These are phyloP conservation scores for Sarcomyxa edulis DNA, from an alignment of 768 basidiomycete species.

Conservation along the genomic window DNA sequence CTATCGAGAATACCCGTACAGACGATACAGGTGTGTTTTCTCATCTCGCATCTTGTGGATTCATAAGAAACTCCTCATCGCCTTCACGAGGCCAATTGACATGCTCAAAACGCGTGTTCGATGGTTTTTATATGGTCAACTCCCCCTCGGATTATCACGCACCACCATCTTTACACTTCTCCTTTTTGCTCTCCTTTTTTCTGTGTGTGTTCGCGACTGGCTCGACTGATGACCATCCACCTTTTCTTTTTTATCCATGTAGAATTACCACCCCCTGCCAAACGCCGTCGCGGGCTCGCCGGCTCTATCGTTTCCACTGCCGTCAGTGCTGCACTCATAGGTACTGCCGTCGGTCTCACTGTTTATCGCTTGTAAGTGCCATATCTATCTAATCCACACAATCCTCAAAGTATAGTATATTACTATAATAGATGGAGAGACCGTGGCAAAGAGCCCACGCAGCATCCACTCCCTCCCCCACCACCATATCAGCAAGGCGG, in stretches of 20 bases:
- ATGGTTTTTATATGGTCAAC: neutral
- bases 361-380: conserved; percentile 76
- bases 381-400: neutral
- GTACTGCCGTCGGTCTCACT: conserved; percentile 81
- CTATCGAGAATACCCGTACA: conserved; percentile 34
- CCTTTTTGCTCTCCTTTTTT: conserved; percentile 9
- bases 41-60: too few species aligned
- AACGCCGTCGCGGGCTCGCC: conserved; percentile 67
- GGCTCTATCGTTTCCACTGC: conserved; percentile 82
- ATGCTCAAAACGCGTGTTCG: conserved; percentile 22
- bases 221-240: conserved; percentile 14
- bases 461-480: conserved; percentile 46
- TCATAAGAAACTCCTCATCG: too few species aligned
- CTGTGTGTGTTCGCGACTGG: conserved; percentile 11
- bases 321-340: conserved; percentile 79
- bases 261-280: conserved; percentile 75
- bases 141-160: conserved; percentile 11
- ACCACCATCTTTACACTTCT: conserved; percentile 7
- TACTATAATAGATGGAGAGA: conserved; percentile 60
- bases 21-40: too few species aligned
- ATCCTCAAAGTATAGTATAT: conserved; percentile 3
- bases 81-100: conserved; percentile 22
- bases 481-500: conserved; percentile 63
- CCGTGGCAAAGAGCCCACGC: conserved; percentile 52
- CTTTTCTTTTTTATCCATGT: conserved; percentile 46